These are phyloP conservation scores for Globisporangium ultimum DNA, from an alignment of 352 stramenopile genomes.

Conservation along the genomic window DNA sequence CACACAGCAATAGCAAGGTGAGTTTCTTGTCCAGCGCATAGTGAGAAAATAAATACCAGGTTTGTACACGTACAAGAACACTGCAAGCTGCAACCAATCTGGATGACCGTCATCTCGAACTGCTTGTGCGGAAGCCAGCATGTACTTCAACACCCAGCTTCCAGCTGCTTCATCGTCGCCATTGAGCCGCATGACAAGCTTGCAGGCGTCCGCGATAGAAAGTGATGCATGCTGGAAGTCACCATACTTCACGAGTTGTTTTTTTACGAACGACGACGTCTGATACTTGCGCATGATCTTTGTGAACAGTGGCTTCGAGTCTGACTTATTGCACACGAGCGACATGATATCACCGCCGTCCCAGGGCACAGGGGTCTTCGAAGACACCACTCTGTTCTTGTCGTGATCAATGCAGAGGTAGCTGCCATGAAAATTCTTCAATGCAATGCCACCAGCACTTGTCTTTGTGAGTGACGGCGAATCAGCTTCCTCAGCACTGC, in stretches of 20 bases:
- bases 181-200: conserved; percentile 55
- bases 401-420: conserved; percentile 70
- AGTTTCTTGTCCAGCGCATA: background rate
- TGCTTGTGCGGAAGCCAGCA: conserved; percentile 57
- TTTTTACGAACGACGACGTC: conserved; percentile 46
- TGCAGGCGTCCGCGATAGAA: conserved; percentile 58
- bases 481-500: background rate
- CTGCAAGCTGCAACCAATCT: conserved; percentile 74
- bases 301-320: conserved; percentile 42
- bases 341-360: conserved; percentile 66
- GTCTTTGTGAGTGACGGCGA: background rate
- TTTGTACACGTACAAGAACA: conserved; percentile 53
- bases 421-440: conserved; percentile 75
- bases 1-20: background rate
- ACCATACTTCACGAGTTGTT: conserved; percentile 42
- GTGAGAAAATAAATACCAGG: background rate
- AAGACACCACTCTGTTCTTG: conserved; percentile 33
- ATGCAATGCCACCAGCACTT: conserved; percentile 43
- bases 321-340: conserved; percentile 70
- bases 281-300: conserved; percentile 81
- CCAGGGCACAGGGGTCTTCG: conserved; percentile 58
- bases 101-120: conserved; percentile 67
- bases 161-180: conserved; percentile 36
- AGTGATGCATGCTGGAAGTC: conserved; percentile 48
- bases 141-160: conserved; percentile 72